phyloP scores from a whole-genome alignment of 169 alveolate genomes.

The Perkinsus chesapeaki region DNA sequence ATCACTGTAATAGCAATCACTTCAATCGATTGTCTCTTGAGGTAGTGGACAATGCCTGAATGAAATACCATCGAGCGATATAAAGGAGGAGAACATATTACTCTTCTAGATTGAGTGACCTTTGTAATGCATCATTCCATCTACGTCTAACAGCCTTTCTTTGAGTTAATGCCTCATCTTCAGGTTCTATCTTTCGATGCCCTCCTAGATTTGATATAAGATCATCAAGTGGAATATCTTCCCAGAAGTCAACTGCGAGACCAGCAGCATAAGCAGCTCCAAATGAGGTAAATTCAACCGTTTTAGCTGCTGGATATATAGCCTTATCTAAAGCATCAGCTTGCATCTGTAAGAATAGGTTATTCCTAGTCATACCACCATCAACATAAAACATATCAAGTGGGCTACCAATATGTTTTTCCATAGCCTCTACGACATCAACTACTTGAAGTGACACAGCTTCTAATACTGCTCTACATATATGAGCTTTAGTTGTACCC shows the following conservation, averaged over 20 bases:
- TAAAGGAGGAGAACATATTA: background rate
- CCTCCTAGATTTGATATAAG: background rate
- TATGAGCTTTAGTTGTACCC: conserved; percentile 68
- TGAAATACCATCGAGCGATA: background rate
- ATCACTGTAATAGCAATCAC: too few species aligned
- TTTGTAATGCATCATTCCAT: background rate
- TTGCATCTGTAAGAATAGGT: conserved; percentile 61
- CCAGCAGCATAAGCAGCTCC: conserved; percentile 86
- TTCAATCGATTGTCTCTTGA: background rate
- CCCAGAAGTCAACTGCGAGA: conserved; percentile 22
- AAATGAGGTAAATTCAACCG: conserved; percentile 65
- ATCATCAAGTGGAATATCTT: background rate
- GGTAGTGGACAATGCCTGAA: background rate
- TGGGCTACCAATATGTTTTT: conserved; percentile 39
- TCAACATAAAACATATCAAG: conserved; percentile 66
- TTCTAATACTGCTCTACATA: conserved; percentile 76
- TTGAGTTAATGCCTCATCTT: background rate
- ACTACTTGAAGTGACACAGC: conserved; percentile 74
- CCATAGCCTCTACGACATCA: conserved; percentile 60
- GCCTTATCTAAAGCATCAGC: conserved; percentile 61
- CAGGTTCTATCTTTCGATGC: background rate
- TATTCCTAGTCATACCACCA: conserved; percentile 82
- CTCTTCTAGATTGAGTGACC: background rate
- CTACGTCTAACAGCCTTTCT: background rate
- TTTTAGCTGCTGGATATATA: conserved; percentile 35